Conservation (phyloP, 192 early-diverging fungal genomes). For the Entrophospora sp. region DNA sequence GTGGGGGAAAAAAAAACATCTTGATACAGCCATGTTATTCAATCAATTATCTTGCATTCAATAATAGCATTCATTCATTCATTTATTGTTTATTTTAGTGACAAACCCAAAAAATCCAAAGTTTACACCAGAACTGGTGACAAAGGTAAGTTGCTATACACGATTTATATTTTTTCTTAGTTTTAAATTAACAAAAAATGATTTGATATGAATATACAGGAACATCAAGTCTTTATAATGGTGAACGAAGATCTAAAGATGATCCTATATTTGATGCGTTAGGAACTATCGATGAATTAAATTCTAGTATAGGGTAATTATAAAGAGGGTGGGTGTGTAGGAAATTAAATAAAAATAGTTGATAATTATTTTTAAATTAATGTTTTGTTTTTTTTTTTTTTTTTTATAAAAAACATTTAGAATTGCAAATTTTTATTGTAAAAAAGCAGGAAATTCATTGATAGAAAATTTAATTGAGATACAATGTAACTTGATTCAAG, state of each 20-base stretch:
- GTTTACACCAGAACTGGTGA: conserved; percentile 95
- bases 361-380: no score
- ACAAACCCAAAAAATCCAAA: conserved; percentile 39
- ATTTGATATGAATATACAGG: conserved; percentile 56
- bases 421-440: conserved; percentile 36
- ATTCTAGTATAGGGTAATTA: conserved; percentile 38
- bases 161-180: conserved; percentile 79
- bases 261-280: conserved; percentile 88
- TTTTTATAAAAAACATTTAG: conserved; percentile 13
- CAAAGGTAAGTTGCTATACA: conserved; percentile 41
- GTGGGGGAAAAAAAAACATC: neutral
- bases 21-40: neutral
- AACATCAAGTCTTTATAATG: conserved; percentile 80
- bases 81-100: neutral
- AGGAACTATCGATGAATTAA: conserved; percentile 43
- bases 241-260: conserved; percentile 80
- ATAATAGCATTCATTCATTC: neutral
- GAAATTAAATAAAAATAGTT: neutral
- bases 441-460: conserved; percentile 29
- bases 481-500: conserved; percentile 85
- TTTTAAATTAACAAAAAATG: conserved; percentile 79
- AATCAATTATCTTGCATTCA: neutral
- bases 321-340: no score
- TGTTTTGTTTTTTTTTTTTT: neutral
- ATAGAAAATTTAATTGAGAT: conserved; percentile 45